Percentiles rank a stretch among this genome's conserved stretches.
Evolutionary conservation across 108 stramenopile genomes (phyloP).

Genomic region (Bacterosira constricta): DNA sequence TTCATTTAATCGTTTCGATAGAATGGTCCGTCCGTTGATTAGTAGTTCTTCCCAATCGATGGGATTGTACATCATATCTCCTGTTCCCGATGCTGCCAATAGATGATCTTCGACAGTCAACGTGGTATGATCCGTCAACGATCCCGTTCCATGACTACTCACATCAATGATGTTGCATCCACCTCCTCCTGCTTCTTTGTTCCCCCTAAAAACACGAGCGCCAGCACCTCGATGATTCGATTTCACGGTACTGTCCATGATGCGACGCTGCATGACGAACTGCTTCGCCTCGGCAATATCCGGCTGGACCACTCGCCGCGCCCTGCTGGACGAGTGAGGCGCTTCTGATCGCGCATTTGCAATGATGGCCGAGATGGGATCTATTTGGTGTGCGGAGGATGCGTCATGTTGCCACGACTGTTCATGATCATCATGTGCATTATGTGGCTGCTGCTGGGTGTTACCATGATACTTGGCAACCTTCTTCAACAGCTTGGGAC

Average conservation of each 20-base stretch:
- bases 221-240: too few species aligned
- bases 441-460: not conserved
- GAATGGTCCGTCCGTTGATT: not conserved
- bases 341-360: constrained; percentile 23
- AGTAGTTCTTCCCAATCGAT: constrained; percentile 22
- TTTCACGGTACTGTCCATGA: too few species aligned
- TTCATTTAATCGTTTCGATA: constrained; percentile 18
- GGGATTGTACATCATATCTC: too few species aligned
- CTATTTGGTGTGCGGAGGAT: constrained; percentile 15
- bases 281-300: constrained; percentile 5
- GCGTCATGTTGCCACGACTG: too few species aligned
- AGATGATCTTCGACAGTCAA: too few species aligned
- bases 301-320: too few species aligned
- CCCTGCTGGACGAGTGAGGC: not conserved
- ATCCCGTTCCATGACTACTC: not conserved
- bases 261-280: not conserved
- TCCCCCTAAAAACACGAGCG: too few species aligned
- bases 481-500: constrained; percentile 23
- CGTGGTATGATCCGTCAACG: not conserved
- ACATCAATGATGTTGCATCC: too few species aligned
- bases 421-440: too few species aligned
- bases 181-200: too few species aligned
- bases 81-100: too few species aligned
- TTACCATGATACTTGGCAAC: not conserved
- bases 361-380: constrained; percentile 17